Evolutionary conservation across 2,329 filamentous ascomycete genomes (phyloP).

Genomic region (Ophiostoma ips): DNA sequence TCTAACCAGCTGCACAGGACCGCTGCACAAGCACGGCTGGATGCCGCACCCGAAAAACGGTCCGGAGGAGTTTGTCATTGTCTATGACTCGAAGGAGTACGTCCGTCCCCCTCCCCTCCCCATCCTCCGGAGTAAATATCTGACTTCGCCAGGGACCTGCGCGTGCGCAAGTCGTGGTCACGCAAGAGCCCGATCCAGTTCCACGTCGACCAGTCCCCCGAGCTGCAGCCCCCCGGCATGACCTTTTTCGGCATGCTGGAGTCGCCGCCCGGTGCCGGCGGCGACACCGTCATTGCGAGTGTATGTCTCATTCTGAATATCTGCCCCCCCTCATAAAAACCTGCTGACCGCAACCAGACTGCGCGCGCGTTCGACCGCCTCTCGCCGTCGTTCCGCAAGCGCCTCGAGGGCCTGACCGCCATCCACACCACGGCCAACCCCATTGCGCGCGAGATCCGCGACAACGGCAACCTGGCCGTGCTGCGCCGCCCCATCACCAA

Average conservation of each 20-base stretch:
- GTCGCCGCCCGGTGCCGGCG: slow-evolving; percentile 55
- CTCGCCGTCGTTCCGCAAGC: slow-evolving; percentile 58
- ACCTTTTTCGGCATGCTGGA: slow-evolving; percentile 86
- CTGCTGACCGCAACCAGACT: too few relatives aligned
- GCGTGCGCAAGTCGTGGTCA: slow-evolving; percentile 16
- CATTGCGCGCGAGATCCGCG: slow-evolving; percentile 13
- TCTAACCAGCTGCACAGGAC: too few relatives aligned
- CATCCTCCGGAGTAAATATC: neutral
- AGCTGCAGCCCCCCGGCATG: slow-evolving; percentile 75
- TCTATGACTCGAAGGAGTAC: slow-evolving; percentile 15
- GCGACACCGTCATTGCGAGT: slow-evolving; percentile 68
- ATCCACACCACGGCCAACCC: slow-evolving; percentile 37
- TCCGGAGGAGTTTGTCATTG: slow-evolving; percentile 15
- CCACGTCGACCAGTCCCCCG: slow-evolving; percentile 25
- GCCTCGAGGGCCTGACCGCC: slow-evolving; percentile 69
- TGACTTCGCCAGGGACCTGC: too few relatives aligned
- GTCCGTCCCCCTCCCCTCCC: neutral
- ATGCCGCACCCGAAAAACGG: slow-evolving; percentile 16
- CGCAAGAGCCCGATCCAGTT: slow-evolving; percentile 16
- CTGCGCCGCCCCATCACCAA: slow-evolving; percentile 35
- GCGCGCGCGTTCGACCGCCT: slow-evolving; percentile 73
- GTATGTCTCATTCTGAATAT: too few relatives aligned
- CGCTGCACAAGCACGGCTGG: slow-evolving; percentile 16
- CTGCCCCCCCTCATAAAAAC: too few relatives aligned
- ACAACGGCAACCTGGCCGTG: slow-evolving; percentile 16